Evolutionary conservation across 805 yeast genomes (phyloP).

Genomic region (Ogataea ganodermae): DNA sequence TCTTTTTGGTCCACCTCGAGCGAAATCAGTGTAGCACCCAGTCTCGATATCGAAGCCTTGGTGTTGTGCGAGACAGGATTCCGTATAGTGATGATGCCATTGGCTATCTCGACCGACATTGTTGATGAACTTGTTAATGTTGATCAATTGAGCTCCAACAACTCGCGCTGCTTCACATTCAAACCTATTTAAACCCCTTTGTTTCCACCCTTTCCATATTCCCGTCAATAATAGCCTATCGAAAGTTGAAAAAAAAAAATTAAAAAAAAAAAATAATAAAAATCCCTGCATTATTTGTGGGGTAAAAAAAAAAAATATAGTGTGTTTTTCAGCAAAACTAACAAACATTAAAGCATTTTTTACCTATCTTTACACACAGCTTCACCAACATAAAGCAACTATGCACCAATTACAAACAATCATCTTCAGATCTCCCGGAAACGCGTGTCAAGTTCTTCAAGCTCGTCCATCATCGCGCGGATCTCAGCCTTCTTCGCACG

Average conservation of each 20-base stretch:
- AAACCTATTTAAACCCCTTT: not conserved
- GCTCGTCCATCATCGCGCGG: conserved; percentile 23
- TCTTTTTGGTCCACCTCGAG: conserved; percentile 16
- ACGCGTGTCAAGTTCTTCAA: conserved; percentile 23
- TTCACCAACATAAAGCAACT: not conserved
- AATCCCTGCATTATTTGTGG: not conserved
- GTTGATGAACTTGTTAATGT: not conserved
- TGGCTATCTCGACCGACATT: conserved; percentile 21
- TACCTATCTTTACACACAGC: not conserved
- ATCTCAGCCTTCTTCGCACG: conserved; percentile 11
- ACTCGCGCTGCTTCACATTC: not conserved
- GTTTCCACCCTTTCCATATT: not conserved
- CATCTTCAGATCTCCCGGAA: conserved; percentile 14
- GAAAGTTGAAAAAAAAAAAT: not conserved
- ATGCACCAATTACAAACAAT: not conserved
- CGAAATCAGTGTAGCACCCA: conserved; percentile 24
- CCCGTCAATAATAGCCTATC: conserved; percentile 3
- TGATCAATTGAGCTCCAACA: not conserved
- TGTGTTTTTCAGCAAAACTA: too few relatives aligned
- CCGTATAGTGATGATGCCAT: conserved; percentile 15
- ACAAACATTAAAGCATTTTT: not conserved
- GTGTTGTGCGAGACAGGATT: conserved; percentile 10
- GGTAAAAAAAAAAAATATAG: too few relatives aligned
- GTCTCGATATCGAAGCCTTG: conserved; percentile 16
- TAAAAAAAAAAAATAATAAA: not conserved